Conservation (phyloP, 2,329 filamentous ascomycete genomes). For the Curvularia sp. region DNA sequence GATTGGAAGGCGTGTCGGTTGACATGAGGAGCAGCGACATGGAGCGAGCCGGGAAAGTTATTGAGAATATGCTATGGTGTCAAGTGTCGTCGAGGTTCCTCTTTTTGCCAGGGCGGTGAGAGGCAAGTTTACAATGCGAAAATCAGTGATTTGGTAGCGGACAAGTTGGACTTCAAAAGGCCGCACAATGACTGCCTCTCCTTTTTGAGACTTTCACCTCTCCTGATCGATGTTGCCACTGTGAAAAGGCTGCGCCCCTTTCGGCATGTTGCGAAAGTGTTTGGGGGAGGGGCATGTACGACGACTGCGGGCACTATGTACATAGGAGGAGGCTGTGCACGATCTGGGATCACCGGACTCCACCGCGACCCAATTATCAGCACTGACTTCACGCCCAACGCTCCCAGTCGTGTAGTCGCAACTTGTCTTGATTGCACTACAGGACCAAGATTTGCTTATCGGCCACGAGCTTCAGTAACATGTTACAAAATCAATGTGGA, state of each 20-base stretch:
- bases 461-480: background rate
- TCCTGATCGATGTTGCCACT: conserved; percentile 14
- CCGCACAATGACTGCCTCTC: conserved; percentile 14
- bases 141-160: background rate
- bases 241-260: conserved; percentile 23
- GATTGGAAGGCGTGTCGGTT: conserved; percentile 28
- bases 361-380: conserved; percentile 15
- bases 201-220: conserved; percentile 15
- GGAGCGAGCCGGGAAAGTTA: conserved; percentile 5
- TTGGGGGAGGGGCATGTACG: conserved; percentile 12
- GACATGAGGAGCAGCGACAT: conserved; percentile 43
- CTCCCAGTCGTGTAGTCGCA: conserved; percentile 28
- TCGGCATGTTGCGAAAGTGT: conserved; percentile 10
- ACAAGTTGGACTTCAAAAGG: conserved; percentile 1
- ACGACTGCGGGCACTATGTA: conserved; percentile 19
- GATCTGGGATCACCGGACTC: conserved; percentile 19
- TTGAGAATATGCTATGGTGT: background rate
- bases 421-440: background rate
- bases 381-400: conserved; percentile 5
- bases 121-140: conserved; percentile 3
- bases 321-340: conserved; percentile 24
- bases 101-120: conserved; percentile 12
- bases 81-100: background rate
- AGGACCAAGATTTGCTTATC: conserved; percentile 20
- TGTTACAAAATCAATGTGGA: background rate